Evolutionary conservation across 2,329 filamentous ascomycete genomes (phyloP).

Genomic region (Trichoderma semiorbis): DNA sequence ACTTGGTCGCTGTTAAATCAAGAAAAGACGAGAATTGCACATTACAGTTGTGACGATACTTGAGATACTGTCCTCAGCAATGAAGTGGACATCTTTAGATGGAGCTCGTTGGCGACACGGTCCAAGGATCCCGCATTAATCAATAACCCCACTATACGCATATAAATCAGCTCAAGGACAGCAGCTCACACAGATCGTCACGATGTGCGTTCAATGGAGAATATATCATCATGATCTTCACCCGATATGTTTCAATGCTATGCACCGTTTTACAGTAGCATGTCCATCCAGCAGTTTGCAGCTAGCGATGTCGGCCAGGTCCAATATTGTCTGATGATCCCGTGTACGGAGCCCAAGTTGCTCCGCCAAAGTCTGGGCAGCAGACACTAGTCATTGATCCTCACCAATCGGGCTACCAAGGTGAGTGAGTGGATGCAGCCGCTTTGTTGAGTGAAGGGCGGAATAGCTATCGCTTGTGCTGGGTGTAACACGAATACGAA

Average conservation of each 20-base stretch:
- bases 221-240: background rate
- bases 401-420: background rate
- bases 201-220: background rate
- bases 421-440: background rate
- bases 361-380: background rate
- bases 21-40: background rate
- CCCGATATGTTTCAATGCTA: background rate
- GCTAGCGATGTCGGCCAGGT: background rate
- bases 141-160: slow-evolving; percentile 26
- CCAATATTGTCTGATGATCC: background rate
- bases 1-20: background rate
- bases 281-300: background rate
- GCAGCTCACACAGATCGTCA: background rate
- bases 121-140: slow-evolving; percentile 7
- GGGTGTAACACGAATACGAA: slow-evolving; percentile 1
- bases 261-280: background rate
- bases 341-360: background rate
- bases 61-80: background rate
- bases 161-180: background rate
- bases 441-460: background rate
- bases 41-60: background rate
- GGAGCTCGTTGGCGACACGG: background rate
- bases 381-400: background rate
- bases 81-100: background rate
- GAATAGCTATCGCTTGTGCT: background rate